A percentile compares a stretch with the other conserved stretches of the same genome.
Conservation (phyloP, 1,284 basidiomycete species). For the Clitocybe nebularis region DNA sequence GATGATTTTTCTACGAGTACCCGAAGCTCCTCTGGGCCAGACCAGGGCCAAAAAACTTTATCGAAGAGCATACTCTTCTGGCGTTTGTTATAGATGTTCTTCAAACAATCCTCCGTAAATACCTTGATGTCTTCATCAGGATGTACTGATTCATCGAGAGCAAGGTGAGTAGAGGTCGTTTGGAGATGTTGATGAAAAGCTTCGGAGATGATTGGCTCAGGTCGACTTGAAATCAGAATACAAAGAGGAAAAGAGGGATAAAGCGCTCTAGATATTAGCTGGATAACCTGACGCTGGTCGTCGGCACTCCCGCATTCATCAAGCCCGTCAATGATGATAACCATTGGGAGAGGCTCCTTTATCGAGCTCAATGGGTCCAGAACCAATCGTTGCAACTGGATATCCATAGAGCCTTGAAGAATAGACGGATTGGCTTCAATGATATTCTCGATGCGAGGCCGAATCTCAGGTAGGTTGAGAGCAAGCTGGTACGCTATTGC, state of each 20-base stretch:
- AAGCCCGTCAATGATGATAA: slow-evolving; percentile 2
- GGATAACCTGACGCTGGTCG: neutral
- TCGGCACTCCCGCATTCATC: neutral
- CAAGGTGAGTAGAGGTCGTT: neutral
- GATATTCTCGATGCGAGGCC: neutral
- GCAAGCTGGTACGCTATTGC: slow-evolving; percentile 1
- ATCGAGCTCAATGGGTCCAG: neutral
- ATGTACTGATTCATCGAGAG: neutral
- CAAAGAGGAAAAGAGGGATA: neutral
- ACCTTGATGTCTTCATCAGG: neutral
- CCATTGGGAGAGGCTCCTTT: neutral
- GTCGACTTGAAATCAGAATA: neutral
- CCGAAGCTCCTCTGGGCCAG: no score
- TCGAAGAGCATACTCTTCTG: no score
- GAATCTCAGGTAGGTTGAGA: neutral
- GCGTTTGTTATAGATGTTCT: no score
- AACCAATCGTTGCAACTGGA: neutral
- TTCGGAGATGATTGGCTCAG: neutral
- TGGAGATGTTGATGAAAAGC: neutral
- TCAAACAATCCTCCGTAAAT: no score
- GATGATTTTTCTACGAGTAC: no score
- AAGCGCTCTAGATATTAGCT: neutral
- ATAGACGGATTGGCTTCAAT: neutral
- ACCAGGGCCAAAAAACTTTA: no score
- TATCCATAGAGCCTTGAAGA: neutral